phyloP scores from a whole-genome alignment of 441 rosid species.

The Populus hybrid region DNA sequence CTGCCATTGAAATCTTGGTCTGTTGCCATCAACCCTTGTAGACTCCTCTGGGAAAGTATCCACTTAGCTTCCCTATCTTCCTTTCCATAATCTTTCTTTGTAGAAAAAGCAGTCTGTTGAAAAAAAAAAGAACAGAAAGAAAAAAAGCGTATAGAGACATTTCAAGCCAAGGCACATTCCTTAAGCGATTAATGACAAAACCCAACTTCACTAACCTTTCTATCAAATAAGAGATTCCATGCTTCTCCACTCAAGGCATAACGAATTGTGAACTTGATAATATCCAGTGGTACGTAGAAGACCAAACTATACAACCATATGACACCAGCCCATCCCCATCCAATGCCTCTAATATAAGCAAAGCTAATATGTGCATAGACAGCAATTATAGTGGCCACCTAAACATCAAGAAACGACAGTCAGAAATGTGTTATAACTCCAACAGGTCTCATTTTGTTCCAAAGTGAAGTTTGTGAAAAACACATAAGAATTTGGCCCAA shows the following conservation, averaged over 20 bases:
- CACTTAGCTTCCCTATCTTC: constrained; percentile 71
- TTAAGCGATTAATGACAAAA: neutral
- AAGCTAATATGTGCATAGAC: constrained; percentile 82
- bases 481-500: neutral
- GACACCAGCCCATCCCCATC: constrained; percentile 99
- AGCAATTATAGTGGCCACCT: constrained; percentile 91
- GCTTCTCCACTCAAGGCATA: constrained; percentile 91
- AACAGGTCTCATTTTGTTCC: neutral
- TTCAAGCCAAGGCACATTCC: constrained; percentile 2
- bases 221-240: constrained; percentile 84
- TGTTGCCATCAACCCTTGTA: constrained; percentile 55
- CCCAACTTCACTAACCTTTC: constrained; percentile 53
- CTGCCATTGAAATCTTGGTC: constrained; percentile 60
- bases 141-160: neutral
- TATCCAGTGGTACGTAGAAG: constrained; percentile 80
- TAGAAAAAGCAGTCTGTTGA: constrained; percentile 75
- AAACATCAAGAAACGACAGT: constrained; percentile 8
- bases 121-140: constrained; percentile 1
- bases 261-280: constrained; percentile 79
- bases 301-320: constrained; percentile 86
- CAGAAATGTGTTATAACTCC: neutral
- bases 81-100: constrained; percentile 78
- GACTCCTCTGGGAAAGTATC: constrained; percentile 72
- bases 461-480: neutral
- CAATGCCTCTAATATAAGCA: constrained; percentile 81